These are phyloP conservation scores for Pseudogymnoascus verrucosus DNA, from an alignment of 2,329 filamentous ascomycete genomes.

Conservation along the genomic window DNA sequence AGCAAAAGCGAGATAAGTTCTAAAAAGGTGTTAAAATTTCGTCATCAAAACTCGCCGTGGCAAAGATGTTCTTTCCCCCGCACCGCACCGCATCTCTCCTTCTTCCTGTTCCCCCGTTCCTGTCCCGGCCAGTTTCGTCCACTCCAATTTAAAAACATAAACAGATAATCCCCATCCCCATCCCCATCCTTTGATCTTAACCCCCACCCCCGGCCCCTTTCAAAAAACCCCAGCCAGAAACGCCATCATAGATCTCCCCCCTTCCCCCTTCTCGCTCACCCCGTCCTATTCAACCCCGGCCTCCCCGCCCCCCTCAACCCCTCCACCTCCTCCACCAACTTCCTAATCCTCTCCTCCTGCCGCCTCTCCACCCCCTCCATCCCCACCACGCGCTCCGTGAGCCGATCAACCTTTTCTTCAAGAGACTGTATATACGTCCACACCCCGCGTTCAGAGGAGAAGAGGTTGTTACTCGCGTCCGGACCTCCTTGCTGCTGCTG, in stretches of 20 bases:
- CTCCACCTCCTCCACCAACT: conserved; percentile 21
- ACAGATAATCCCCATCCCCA: not conserved
- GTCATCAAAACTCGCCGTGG: not conserved
- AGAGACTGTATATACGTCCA: conserved; percentile 67
- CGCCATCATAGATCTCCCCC: not conserved
- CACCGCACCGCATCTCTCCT: no score
- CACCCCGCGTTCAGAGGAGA: conserved; percentile 55
- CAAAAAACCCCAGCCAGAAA: not conserved
- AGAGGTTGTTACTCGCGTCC: conserved; percentile 59
- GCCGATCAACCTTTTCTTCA: conserved; percentile 48
- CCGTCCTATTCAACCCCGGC: not conserved
- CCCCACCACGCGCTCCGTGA: conserved; percentile 36
- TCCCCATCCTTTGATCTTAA: no score
- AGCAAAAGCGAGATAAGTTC: no score
- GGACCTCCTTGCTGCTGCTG: conserved; percentile 37
- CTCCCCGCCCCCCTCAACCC: not conserved
- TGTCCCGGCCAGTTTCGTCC: not conserved
- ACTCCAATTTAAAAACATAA: not conserved
- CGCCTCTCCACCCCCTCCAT: conserved; percentile 30
- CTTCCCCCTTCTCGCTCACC: not conserved
- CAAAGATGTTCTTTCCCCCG: no score
- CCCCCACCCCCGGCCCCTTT: no score
- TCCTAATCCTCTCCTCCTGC: conserved; percentile 24
- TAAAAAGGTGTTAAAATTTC: not conserved
- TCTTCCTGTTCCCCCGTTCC: not conserved